Conservation (phyloP, 768 basidiomycete species). For the Lactifluus rugatus region DNA sequence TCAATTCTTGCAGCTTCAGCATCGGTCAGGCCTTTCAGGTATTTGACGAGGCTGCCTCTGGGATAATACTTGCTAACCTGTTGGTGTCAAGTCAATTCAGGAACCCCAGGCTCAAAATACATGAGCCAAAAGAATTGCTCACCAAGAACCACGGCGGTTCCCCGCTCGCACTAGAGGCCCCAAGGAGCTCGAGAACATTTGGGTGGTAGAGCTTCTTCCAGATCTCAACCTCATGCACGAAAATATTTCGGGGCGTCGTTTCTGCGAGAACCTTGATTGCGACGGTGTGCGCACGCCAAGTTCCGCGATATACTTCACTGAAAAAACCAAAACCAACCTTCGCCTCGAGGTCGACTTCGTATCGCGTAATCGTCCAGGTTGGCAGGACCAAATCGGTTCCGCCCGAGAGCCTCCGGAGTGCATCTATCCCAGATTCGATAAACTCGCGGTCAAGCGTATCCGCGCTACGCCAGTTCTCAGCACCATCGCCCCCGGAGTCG, state of each 20-base stretch:
- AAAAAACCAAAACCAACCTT: constrained; percentile 69
- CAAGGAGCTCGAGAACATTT: constrained; percentile 64
- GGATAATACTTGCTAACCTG: constrained; percentile 59
- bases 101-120: constrained; percentile 8
- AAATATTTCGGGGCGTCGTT: constrained; percentile 50
- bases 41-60: constrained; percentile 54
- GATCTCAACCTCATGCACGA: constrained; percentile 57
- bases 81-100: background rate
- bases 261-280: constrained; percentile 66
- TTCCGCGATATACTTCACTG: constrained; percentile 69
- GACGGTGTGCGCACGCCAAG: constrained; percentile 56
- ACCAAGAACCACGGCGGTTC: constrained; percentile 66
- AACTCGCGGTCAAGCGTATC: constrained; percentile 61
- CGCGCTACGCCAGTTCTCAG: constrained; percentile 15
- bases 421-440: constrained; percentile 63
- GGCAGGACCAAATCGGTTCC: constrained; percentile 34
- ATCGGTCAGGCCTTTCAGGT: constrained; percentile 32
- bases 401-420: constrained; percentile 51
- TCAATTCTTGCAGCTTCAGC: constrained; percentile 32
- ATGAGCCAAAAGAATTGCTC: background rate
- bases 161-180: constrained; percentile 62
- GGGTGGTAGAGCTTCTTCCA: constrained; percentile 64
- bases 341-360: constrained; percentile 63
- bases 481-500: background rate
- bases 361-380: constrained; percentile 72